A percentile compares a stretch with the other conserved stretches of the same genome.
phyloP scores from a whole-genome alignment of 257 asterid genomes.

The Solanum chmielewskii region DNA sequence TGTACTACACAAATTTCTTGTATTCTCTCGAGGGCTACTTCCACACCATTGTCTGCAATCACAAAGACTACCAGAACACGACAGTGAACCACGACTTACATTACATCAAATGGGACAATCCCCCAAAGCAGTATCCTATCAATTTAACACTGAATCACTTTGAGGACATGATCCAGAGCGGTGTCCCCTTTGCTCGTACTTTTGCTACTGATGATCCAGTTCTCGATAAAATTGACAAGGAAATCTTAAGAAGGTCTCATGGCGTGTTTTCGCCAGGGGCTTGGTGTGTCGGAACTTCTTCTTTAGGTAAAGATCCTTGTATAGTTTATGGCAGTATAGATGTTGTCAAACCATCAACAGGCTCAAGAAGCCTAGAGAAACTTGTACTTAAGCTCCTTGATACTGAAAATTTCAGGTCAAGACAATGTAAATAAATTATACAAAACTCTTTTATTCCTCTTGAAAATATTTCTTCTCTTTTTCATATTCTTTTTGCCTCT shows the following conservation, averaged over 20 bases:
- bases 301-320: slow-evolving; percentile 46
- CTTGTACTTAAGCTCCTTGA: slow-evolving; percentile 62
- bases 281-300: slow-evolving; percentile 57
- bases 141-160: slow-evolving; percentile 48
- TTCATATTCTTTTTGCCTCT: not conserved
- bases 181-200: slow-evolving; percentile 69
- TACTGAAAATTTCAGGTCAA: slow-evolving; percentile 61
- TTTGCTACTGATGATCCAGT: slow-evolving; percentile 41
- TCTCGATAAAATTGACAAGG: slow-evolving; percentile 53
- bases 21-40: slow-evolving; percentile 84
- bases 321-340: slow-evolving; percentile 36
- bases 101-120: slow-evolving; percentile 70
- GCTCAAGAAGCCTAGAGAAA: slow-evolving; percentile 66
- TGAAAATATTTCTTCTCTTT: not conserved
- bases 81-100: slow-evolving; percentile 87
- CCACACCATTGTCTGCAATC: slow-evolving; percentile 81
- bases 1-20: slow-evolving; percentile 89
- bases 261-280: slow-evolving; percentile 56
- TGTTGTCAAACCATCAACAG: slow-evolving; percentile 47
- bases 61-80: slow-evolving; percentile 85
- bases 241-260: slow-evolving; percentile 26
- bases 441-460: not conserved
- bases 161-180: slow-evolving; percentile 66
- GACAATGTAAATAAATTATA: slow-evolving; percentile 66
- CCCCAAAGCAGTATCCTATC: slow-evolving; percentile 44